Evolutionary conservation across 495 filamentous ascomycete genomes (phyloP), one percentile per base, ranked within the genome.

Genomic region (Halenospora varia): DNA sequence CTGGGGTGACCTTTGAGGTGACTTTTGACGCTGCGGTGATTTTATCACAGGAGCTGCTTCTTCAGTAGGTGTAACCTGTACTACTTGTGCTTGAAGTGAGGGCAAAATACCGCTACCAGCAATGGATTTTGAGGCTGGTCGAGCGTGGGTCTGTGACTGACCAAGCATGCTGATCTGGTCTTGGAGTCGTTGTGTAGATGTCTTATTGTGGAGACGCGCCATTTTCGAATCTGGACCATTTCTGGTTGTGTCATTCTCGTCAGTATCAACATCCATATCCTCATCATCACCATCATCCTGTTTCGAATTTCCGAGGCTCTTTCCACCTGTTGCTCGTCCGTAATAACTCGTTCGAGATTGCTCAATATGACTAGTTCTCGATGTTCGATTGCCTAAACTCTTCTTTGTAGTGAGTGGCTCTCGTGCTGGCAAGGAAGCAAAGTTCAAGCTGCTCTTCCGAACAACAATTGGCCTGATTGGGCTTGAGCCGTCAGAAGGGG

Each of bases 81-180:
- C 58, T 8, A 17, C 6, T 55, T 25, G 68, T 23, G 24, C 54
- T 9, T 25, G 1, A n/a, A 53, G 56, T 17, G 52, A 45, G 13
- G 35, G 29, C n/a, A 45, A 25, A 24, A 44, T 88, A 1, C 70
- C 49, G 10, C 80, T 71, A 41, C 78, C 75, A 29, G 61, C 62
- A 24, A 90, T 85, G 10, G 85, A 87, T 64, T 92, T 93, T 2
- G 86, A 88, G 2, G 82, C 74, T 46, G 87, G 77, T 25, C 86
- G 76, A 45, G 64, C 69, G 47, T 61, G 71, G 2, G 86, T 75
- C 63, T 91, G 88, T 1, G 83, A 78, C 68, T 97, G 88, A 20
- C 92, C 92, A 18, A 98, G 80, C 83, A 93, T 90, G 66, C 86
- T 93, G 63, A 98, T 96, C 62, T 90, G 88, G 57, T 97, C 95